These are phyloP conservation scores for Aspergillus cavernicola DNA, from an alignment of 495 filamentous ascomycete genomes.

Conservation along the genomic window DNA sequence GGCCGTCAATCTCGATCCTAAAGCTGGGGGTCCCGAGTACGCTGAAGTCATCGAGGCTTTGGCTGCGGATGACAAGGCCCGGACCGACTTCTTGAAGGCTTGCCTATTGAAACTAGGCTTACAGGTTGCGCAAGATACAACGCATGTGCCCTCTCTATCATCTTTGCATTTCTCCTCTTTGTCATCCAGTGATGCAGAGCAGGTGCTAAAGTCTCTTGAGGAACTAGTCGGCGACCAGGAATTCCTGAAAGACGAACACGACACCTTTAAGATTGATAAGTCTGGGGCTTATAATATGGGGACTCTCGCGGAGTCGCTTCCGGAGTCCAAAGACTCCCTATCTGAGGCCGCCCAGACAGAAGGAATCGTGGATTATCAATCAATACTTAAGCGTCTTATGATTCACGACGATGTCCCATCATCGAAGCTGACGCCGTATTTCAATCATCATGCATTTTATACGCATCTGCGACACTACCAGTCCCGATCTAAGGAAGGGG, in stretches of 20 bases:
- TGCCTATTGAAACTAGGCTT: slow-evolving; percentile 82
- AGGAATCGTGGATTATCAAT: slow-evolving; percentile 70
- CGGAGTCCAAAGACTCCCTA: slow-evolving; percentile 23
- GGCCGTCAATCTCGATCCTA: slow-evolving; percentile 66
- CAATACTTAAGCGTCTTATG: slow-evolving; percentile 66
- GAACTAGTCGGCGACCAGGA: slow-evolving; percentile 68
- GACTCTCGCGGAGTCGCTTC: slow-evolving; percentile 50
- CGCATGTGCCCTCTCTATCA: slow-evolving; percentile 76
- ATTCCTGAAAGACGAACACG: slow-evolving; percentile 79
- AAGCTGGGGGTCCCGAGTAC: slow-evolving; percentile 61
- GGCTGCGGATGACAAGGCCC: slow-evolving; percentile 62
- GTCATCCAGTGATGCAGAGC: slow-evolving; percentile 56
- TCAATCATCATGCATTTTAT: slow-evolving; percentile 81
- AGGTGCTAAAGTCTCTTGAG: slow-evolving; percentile 62
- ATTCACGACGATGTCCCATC: slow-evolving; percentile 68
- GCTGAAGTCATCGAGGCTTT: slow-evolving; percentile 64
- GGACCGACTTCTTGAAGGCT: slow-evolving; percentile 75
- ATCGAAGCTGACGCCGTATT: slow-evolving; percentile 76
- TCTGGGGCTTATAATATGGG: slow-evolving; percentile 60
- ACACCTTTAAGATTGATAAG: slow-evolving; percentile 75
- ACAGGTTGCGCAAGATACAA: slow-evolving; percentile 63
- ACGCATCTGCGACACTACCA: slow-evolving; percentile 67
- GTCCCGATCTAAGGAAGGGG: slow-evolving; percentile 47
- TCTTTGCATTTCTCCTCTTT: slow-evolving; percentile 77
- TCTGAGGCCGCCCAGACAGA: slow-evolving; percentile 24